phyloP scores from a whole-genome alignment of 2,329 filamentous ascomycete genomes.

The Xylariaceae sp. region DNA sequence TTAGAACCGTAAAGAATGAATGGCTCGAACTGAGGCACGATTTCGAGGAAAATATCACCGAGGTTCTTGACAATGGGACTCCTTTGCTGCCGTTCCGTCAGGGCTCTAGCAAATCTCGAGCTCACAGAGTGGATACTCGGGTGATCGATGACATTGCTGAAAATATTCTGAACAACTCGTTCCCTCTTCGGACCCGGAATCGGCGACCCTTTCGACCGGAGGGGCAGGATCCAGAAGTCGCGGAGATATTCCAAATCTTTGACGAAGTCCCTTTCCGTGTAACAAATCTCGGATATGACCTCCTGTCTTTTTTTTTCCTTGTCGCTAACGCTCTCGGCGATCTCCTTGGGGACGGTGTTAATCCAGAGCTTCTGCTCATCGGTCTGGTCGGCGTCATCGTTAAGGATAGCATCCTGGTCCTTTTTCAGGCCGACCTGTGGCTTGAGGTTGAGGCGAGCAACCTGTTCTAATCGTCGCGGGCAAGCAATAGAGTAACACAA shows the following conservation, averaged over 20 bases:
- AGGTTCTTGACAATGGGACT: slow-evolving; percentile 82
- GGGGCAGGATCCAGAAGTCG: slow-evolving; percentile 96
- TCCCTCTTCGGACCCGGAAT: slow-evolving; percentile 85
- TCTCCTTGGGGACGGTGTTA: slow-evolving; percentile 92
- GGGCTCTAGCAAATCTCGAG: slow-evolving; percentile 75
- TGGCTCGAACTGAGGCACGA: slow-evolving; percentile 85
- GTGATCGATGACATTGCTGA: slow-evolving; percentile 86
- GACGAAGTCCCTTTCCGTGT: slow-evolving; percentile 97
- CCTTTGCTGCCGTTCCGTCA: slow-evolving; percentile 88
- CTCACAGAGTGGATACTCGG: slow-evolving; percentile 83
- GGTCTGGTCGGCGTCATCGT: slow-evolving; percentile 75
- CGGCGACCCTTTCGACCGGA: slow-evolving; percentile 75
- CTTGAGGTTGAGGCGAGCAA: slow-evolving; percentile 89
- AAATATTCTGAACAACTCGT: slow-evolving; percentile 88
- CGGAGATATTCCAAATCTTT: slow-evolving; percentile 96
- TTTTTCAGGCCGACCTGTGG: slow-evolving; percentile 80
- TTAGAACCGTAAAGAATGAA: slow-evolving; percentile 96
- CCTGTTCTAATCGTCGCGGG: slow-evolving; percentile 86
- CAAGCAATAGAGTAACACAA: slow-evolving; percentile 98
- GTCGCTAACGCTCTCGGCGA: slow-evolving; percentile 84
- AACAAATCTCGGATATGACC: slow-evolving; percentile 96
- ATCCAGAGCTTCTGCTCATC: slow-evolving; percentile 99
- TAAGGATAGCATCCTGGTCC: slow-evolving; percentile 48
- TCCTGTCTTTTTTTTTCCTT: slow-evolving; percentile 96
- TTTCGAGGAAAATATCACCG: slow-evolving; percentile 91